Percentiles rank a stretch among this genome's conserved stretches.
phyloP scores from a whole-genome alignment of 495 filamentous ascomycete species.

The Tuber aestivum region DNA sequence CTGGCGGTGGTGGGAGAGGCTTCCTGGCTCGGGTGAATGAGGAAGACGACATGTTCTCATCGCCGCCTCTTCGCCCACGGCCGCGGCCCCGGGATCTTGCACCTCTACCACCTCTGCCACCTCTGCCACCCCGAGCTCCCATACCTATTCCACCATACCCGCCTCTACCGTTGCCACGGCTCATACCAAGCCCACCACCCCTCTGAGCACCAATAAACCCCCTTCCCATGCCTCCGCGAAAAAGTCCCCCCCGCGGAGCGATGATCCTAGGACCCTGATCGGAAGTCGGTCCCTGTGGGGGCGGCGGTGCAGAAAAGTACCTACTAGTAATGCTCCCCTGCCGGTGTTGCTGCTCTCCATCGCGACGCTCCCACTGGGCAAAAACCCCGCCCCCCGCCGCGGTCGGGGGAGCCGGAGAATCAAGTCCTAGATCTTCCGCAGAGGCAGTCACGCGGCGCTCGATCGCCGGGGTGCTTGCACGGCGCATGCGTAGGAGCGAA shows the following conservation, averaged over 20 bases:
- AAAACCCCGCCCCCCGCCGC: background rate
- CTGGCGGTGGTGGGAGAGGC: conserved; percentile 5
- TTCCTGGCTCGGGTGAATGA: background rate
- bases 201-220: conserved; percentile 2
- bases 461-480: background rate
- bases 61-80: background rate
- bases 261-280: background rate
- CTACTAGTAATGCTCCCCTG: background rate
- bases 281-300: background rate
- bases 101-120: conserved; percentile 13
- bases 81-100: conserved; percentile 9
- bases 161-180: conserved; percentile 13
- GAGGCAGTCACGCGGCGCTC: background rate
- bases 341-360: background rate
- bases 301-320: background rate
- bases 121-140: conserved; percentile 8
- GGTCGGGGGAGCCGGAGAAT: background rate
- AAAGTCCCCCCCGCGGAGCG: background rate
- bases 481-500: background rate
- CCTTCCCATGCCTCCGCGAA: conserved; percentile 8
- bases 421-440: background rate
- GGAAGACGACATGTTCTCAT: background rate
- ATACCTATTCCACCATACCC: conserved; percentile 1
- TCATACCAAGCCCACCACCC: conserved; percentile 12
- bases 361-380: background rate